These are phyloP conservation scores for Gossypium herbaceum DNA, from an alignment of 345 rosid species.

Conservation along the genomic window DNA sequence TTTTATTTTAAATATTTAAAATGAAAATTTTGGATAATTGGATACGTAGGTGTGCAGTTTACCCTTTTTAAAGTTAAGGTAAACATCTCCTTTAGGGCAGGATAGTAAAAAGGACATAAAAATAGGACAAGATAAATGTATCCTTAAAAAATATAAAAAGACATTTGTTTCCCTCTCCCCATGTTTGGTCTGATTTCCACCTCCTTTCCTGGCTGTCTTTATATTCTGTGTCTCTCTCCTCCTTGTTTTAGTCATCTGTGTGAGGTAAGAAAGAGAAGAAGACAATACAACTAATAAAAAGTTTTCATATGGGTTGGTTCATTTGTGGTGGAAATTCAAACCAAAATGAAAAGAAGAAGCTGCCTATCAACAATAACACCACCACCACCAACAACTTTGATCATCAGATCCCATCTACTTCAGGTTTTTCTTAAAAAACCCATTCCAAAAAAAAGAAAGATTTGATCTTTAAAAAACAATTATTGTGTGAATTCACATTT, in stretches of 20 bases:
- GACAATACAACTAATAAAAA: not conserved
- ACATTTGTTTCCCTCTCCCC: too few species aligned
- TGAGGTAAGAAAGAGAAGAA: not conserved
- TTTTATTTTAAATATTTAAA: too few species aligned
- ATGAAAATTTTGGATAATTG: too few species aligned
- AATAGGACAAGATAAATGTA: too few species aligned
- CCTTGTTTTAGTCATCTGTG: not conserved
- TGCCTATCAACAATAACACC: not conserved
- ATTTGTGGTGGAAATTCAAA: constrained; percentile 43
- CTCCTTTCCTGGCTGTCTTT: too few species aligned
- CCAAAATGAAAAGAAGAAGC: constrained; percentile 32
- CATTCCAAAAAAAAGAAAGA: not conserved
- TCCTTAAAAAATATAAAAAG: too few species aligned
- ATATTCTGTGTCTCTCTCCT: not conserved
- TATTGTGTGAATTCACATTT: not conserved
- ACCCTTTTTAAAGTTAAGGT: too few species aligned
- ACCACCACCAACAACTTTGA: constrained; percentile 7
- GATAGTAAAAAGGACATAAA: too few species aligned
- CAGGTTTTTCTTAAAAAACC: constrained; percentile 28
- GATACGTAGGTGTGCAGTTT: too few species aligned
- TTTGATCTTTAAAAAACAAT: not conserved
- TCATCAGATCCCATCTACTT: constrained; percentile 54
- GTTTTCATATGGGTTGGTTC: constrained; percentile 43
- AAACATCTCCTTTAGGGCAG: too few species aligned
- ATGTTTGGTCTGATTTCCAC: too few species aligned